Percentiles rank a stretch among this genome's conserved stretches.
phyloP scores from a whole-genome alignment of 2,329 filamentous ascomycete genomes.

The Ophiostoma perfectum region DNA sequence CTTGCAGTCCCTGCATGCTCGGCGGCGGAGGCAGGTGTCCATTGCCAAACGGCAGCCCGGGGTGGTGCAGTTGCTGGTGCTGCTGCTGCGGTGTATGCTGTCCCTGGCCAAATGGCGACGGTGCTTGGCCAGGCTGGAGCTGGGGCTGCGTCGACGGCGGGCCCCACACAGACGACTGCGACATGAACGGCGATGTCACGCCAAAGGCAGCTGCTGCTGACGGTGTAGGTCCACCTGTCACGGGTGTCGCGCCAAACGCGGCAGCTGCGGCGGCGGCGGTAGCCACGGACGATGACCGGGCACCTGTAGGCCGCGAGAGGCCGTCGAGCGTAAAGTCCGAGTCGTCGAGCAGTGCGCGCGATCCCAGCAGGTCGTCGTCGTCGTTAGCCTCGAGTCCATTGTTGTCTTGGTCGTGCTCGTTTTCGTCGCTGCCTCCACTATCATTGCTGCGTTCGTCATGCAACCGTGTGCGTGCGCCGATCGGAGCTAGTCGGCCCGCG shows the following conservation, averaged over 20 bases:
- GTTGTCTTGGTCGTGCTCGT: not conserved
- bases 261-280: constrained; percentile 20
- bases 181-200: constrained; percentile 21
- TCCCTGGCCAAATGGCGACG: constrained; percentile 3
- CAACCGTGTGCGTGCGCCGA: not conserved
- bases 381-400: not conserved
- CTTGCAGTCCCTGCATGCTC: not conserved
- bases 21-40: constrained; percentile 11
- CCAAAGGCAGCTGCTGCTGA: constrained; percentile 14
- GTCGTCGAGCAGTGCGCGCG: constrained; percentile 79
- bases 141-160: not conserved
- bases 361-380: constrained; percentile 62
- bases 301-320: not conserved
- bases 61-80: constrained; percentile 12
- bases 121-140: not conserved
- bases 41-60: constrained; percentile 10
- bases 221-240: not conserved
- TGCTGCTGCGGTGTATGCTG: constrained; percentile 5
- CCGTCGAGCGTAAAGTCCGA: constrained; percentile 1
- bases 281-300: constrained; percentile 31
- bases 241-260: constrained; percentile 25
- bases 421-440: not conserved
- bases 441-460: not conserved
- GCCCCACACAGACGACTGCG: constrained; percentile 23
- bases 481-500: not conserved